Evolutionary conservation across 495 filamentous ascomycete genomes (phyloP).

Genomic region (Opeltia flavorubescens): DNA sequence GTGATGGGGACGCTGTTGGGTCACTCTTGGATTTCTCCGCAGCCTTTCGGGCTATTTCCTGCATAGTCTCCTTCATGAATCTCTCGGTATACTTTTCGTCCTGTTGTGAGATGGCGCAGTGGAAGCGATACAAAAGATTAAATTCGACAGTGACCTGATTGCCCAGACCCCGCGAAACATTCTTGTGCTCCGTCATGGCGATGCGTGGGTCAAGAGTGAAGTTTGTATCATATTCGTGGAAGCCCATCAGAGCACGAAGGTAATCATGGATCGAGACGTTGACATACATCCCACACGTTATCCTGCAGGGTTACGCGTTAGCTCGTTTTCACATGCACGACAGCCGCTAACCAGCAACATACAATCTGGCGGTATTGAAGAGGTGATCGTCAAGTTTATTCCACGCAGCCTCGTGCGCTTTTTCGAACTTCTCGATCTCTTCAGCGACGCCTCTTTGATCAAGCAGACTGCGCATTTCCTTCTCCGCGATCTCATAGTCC

Average conservation of each 20-base stretch:
- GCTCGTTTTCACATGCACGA: not conserved
- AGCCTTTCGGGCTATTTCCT: slow-evolving; percentile 2
- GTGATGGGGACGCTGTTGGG: not conserved
- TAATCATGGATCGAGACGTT: slow-evolving; percentile 22
- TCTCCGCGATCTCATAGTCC: no score
- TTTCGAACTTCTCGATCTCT: no score
- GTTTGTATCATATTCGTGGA: slow-evolving; percentile 12
- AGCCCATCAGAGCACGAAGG: slow-evolving; percentile 15
- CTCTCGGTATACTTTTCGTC: slow-evolving; percentile 33
- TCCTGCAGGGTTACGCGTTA: slow-evolving; percentile 6
- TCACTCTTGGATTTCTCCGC: not conserved
- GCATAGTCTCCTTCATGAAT: slow-evolving; percentile 20
- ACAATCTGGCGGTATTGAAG: slow-evolving; percentile 20
- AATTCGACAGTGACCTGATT: slow-evolving; percentile 34
- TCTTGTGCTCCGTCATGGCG: not conserved
- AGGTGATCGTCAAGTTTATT: slow-evolving; percentile 20
- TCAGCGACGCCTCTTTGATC: no score
- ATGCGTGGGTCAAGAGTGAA: slow-evolving; percentile 22
- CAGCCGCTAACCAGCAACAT: not conserved
- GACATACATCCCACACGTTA: slow-evolving; percentile 20
- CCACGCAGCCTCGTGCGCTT: slow-evolving; percentile 2
- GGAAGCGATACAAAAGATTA: slow-evolving; percentile 38
- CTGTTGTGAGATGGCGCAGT: slow-evolving; percentile 25
- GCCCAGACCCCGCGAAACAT: slow-evolving; percentile 15
- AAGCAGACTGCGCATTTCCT: no score